Evolutionary conservation across 2,329 filamentous ascomycete species (phyloP).

Genomic region (Epichloe hybrida): DNA sequence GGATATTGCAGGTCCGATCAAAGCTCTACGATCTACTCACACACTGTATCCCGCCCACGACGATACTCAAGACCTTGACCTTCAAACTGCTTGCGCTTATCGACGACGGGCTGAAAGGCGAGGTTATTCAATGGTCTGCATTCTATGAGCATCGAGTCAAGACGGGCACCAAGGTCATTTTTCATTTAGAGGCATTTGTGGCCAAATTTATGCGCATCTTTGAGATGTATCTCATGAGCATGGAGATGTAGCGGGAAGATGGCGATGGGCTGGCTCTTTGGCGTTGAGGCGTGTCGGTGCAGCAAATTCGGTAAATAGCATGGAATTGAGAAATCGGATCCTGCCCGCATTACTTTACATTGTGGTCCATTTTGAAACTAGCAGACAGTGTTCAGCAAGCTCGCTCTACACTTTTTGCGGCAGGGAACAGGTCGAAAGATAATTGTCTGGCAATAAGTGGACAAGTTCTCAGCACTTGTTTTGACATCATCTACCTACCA

Average conservation of each 20-base stretch:
- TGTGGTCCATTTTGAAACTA: no score
- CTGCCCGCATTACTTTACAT: no score
- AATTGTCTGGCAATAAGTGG: no score
- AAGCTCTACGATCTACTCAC: slow-evolving; percentile 96
- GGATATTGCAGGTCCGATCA: slow-evolving; percentile 75
- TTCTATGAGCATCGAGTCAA: slow-evolving; percentile 96
- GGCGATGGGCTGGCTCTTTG: not conserved
- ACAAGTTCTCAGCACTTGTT: no score
- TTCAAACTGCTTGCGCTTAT: slow-evolving; percentile 83
- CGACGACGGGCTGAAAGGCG: slow-evolving; percentile 78
- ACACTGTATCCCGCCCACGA: slow-evolving; percentile 92
- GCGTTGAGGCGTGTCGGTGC: not conserved
- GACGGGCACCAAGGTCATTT: slow-evolving; percentile 88
- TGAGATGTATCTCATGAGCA: slow-evolving; percentile 83
- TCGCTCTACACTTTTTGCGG: no score
- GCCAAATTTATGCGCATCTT: slow-evolving; percentile 96
- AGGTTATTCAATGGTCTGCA: slow-evolving; percentile 89
- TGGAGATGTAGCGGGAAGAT: slow-evolving; percentile 43
- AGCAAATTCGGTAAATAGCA: not conserved
- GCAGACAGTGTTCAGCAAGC: no score
- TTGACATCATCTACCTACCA: no score
- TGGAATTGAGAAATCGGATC: no score
- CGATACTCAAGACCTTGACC: slow-evolving; percentile 84
- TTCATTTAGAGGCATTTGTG: slow-evolving; percentile 95
- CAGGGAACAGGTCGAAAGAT: no score